Evolutionary conservation across 768 basidiomycete genomes (phyloP).

Genomic region (Macrolepiota albuminosa): DNA sequence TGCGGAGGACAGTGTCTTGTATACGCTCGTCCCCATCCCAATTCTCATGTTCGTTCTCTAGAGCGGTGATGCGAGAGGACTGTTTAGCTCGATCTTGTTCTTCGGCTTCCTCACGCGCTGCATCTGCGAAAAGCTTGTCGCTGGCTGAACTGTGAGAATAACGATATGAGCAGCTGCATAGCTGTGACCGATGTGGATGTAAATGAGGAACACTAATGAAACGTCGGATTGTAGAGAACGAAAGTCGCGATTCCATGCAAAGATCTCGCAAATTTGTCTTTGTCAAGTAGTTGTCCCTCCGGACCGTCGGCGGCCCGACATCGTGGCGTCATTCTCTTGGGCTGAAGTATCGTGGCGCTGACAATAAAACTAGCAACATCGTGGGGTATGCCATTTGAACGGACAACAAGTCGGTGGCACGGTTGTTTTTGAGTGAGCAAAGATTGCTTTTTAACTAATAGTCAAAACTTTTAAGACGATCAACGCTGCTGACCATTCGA

Average conservation of each 20-base stretch:
- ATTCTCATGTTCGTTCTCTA: conserved; percentile 51
- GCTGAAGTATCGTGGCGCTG: not conserved
- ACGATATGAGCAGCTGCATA: conserved; percentile 1
- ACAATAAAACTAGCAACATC: not conserved
- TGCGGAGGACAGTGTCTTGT: conserved; percentile 68
- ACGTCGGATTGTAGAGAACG: not conserved
- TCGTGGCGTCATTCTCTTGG: not conserved
- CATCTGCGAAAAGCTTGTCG: conserved; percentile 64
- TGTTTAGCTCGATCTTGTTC: conserved; percentile 11
- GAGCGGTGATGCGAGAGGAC: conserved; percentile 18
- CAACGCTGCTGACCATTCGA: not conserved
- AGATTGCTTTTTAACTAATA: too few species aligned
- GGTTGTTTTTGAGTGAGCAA: too few species aligned
- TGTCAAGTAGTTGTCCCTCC: not conserved
- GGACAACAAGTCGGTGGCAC: not conserved
- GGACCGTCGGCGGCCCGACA: not conserved
- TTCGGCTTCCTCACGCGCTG: conserved; percentile 47
- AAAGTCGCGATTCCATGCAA: conserved; percentile 7
- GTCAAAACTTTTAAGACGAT: too few species aligned
- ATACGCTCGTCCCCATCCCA: conserved; percentile 78
- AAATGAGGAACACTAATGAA: not conserved
- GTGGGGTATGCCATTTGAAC: not conserved
- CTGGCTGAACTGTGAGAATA: conserved; percentile 29
- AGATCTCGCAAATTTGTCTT: not conserved
- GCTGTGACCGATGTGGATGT: not conserved